Conservation (phyloP, 2,329 filamentous ascomycete genomes). For the Neonectria faginata region DNA sequence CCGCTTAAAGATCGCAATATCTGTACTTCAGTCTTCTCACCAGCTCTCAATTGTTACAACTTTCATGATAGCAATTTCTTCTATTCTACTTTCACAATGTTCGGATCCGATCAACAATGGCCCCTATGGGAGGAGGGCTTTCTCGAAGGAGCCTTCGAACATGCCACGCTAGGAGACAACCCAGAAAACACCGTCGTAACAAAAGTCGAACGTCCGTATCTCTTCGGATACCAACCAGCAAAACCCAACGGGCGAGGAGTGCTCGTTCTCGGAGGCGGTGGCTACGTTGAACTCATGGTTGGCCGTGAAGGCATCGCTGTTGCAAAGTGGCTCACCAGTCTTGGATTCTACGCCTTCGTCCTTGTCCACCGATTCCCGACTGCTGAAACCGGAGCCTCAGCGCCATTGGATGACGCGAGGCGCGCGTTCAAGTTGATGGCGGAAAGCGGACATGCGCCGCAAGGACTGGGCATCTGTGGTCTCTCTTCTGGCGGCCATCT, state of each 20-base stretch:
- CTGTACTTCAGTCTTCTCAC: background rate
- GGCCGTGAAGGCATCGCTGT: slow-evolving; percentile 37
- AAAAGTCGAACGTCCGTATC: slow-evolving; percentile 30
- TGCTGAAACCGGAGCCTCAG: slow-evolving; percentile 26
- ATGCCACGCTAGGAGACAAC: slow-evolving; percentile 17
- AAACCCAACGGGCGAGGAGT: slow-evolving; percentile 37
- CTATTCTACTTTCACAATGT: background rate
- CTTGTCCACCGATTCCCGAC: slow-evolving; percentile 41
- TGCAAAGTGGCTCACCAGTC: slow-evolving; percentile 38
- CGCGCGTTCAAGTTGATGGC: slow-evolving; percentile 37
- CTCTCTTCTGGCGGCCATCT: slow-evolving; percentile 42
- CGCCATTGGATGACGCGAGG: slow-evolving; percentile 39
- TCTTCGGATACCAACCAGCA: slow-evolving; percentile 35
- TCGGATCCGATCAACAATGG: slow-evolving; percentile 36
- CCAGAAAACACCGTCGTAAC: slow-evolving; percentile 35
- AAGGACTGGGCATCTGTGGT: slow-evolving; percentile 36
- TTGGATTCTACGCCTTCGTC: slow-evolving; percentile 43
- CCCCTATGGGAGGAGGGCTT: slow-evolving; percentile 28
- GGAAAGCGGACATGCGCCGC: slow-evolving; percentile 23
- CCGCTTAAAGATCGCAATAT: background rate
- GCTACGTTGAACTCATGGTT: slow-evolving; percentile 41
- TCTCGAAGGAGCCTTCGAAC: slow-evolving; percentile 34
- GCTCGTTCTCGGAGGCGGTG: slow-evolving; percentile 36
- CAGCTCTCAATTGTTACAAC: background rate
- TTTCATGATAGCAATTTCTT: slow-evolving; percentile 2